Conservation (phyloP, 345 rosid genomes). For the Bruguiera gymnorhiza region DNA sequence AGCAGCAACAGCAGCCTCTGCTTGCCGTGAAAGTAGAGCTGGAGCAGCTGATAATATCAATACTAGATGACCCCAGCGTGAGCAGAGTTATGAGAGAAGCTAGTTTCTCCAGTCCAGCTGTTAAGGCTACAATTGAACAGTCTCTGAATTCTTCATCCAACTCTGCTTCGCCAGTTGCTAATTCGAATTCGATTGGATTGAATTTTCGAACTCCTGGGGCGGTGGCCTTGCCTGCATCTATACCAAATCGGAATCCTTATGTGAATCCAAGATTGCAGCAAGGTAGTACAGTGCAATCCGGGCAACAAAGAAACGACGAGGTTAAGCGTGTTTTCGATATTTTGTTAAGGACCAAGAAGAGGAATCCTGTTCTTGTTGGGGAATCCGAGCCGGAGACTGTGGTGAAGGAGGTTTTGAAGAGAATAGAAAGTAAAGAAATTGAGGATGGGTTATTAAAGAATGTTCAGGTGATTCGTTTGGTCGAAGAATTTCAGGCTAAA, state of each 20-base stretch:
- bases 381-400: slow-evolving; percentile 70
- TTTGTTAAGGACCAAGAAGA: slow-evolving; percentile 55
- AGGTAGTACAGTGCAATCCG: slow-evolving; percentile 29
- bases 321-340: slow-evolving; percentile 62
- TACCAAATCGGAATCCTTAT: slow-evolving; percentile 55
- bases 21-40: slow-evolving; percentile 96
- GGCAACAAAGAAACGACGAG: slow-evolving; percentile 59
- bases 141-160: slow-evolving; percentile 46
- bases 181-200: slow-evolving; percentile 44
- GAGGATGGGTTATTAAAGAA: slow-evolving; percentile 54
- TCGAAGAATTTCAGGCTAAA: slow-evolving; percentile 54
- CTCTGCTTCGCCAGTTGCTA: slow-evolving; percentile 29
- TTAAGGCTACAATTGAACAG: slow-evolving; percentile 85
- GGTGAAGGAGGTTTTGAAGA: slow-evolving; percentile 60
- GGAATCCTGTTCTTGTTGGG: slow-evolving; percentile 89
- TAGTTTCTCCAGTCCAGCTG: slow-evolving; percentile 94
- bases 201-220: slow-evolving; percentile 52
- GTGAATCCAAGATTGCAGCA: slow-evolving; percentile 79
- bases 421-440: slow-evolving; percentile 63
- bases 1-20: slow-evolving; percentile 96
- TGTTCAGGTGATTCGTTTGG: slow-evolving; percentile 54
- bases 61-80: slow-evolving; percentile 96
- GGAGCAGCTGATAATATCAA: slow-evolving; percentile 90
- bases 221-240: slow-evolving; percentile 13
- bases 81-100: slow-evolving; percentile 99